Conservation (phyloP, 177 flowering plant genomes). For the Vitis hybrid region DNA sequence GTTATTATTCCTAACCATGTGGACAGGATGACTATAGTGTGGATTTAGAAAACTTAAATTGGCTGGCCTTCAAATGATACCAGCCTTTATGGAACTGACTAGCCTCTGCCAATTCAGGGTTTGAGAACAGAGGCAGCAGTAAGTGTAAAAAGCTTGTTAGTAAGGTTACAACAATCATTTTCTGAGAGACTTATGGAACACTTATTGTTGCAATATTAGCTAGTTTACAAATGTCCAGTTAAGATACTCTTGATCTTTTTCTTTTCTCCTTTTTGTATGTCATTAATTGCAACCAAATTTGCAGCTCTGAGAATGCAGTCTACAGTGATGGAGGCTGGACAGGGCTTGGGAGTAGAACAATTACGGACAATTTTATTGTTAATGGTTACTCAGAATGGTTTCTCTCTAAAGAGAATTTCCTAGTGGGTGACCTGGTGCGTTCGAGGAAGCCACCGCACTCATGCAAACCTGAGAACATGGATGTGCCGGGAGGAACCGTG, state of each 20-base stretch:
- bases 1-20: no score
- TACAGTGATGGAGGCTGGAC: slow-evolving; percentile 43
- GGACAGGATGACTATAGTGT: no score
- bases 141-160: no score
- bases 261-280: not conserved
- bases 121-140: no score
- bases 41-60: no score
- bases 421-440: slow-evolving; percentile 78
- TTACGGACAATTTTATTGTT: slow-evolving; percentile 30
- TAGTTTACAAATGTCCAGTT: no score
- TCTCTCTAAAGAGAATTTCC: slow-evolving; percentile 72
- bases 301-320: slow-evolving; percentile 64
- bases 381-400: slow-evolving; percentile 72
- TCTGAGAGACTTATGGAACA: no score
- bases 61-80: no score
- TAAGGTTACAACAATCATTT: no score
- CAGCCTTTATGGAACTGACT: no score
- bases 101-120: no score
- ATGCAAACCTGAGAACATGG: slow-evolving; percentile 69
- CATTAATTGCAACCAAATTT: slow-evolving; percentile 13
- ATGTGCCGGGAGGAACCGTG: slow-evolving; percentile 71
- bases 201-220: no score
- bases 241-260: not conserved
- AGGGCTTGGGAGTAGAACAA: slow-evolving; percentile 29
- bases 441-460: slow-evolving; percentile 74